Evolutionary conservation across 2,329 filamentous ascomycete genomes (phyloP).

Genomic region (Chrysosporium queenslandicum): DNA sequence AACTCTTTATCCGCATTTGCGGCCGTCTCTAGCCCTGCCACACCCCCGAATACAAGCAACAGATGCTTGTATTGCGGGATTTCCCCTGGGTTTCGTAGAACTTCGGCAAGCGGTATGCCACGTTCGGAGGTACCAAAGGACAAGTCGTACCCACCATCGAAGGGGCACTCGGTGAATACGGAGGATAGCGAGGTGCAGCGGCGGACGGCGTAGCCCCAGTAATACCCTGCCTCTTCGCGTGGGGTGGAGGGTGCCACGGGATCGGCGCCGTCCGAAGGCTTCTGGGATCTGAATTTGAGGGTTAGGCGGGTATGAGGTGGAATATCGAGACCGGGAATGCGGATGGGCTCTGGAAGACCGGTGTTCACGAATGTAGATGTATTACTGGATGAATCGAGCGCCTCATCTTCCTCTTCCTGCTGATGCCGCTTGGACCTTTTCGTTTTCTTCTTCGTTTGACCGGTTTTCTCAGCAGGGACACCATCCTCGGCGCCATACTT

Average conservation of each 20-base stretch:
- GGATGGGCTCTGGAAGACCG: constrained; percentile 40
- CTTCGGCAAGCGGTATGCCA: constrained; percentile 42
- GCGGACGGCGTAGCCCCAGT: constrained; percentile 73
- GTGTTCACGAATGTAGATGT: constrained; percentile 39
- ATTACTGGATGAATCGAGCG: constrained; percentile 9
- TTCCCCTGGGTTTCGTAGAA: constrained; percentile 26
- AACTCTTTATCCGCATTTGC: constrained; percentile 53
- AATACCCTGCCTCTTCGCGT: constrained; percentile 66
- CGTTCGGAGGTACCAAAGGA: constrained; percentile 77
- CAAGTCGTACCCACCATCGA: constrained; percentile 68
- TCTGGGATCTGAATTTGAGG: constrained; percentile 49
- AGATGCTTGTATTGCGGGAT: constrained; percentile 52
- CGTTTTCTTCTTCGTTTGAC: constrained; percentile 25
- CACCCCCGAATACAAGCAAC: constrained; percentile 69
- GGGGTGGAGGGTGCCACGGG: constrained; percentile 60
- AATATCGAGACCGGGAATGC: constrained; percentile 48
- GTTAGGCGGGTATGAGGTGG: constrained; percentile 65
- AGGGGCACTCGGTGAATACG: constrained; percentile 68
- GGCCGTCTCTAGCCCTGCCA: constrained; percentile 67
- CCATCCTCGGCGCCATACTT: constrained; percentile 42
- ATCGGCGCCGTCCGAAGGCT: constrained; percentile 39
- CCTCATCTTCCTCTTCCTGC: neutral
- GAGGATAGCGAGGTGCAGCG: constrained; percentile 55
- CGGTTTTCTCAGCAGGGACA: constrained; percentile 2
- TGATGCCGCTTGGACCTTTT: constrained; percentile 28